Conservation (phyloP, 257 asterid species). For the Plantago major region DNA sequence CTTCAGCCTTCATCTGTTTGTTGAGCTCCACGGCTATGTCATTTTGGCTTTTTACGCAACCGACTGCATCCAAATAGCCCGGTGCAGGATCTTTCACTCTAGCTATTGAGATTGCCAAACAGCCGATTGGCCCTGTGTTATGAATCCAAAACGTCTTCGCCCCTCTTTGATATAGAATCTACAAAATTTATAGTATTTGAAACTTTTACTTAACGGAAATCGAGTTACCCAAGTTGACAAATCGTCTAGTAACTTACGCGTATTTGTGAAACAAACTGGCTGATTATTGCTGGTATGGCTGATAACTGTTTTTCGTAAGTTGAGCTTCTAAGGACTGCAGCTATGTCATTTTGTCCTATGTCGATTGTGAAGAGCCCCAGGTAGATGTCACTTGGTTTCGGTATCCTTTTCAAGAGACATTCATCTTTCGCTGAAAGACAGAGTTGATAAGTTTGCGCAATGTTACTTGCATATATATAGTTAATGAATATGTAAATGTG, state of each 20-base stretch:
- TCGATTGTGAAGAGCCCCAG: constrained; percentile 52
- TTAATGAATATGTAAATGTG: background rate
- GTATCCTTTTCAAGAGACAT: constrained; percentile 30
- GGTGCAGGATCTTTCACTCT: constrained; percentile 35
- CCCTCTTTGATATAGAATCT: constrained; percentile 52
- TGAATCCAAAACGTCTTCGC: constrained; percentile 69
- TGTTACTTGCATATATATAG: background rate
- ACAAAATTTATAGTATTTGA: background rate
- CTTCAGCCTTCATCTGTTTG: constrained; percentile 36
- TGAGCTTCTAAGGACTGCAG: constrained; percentile 26
- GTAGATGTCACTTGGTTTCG: constrained; percentile 42
- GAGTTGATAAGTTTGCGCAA: background rate
- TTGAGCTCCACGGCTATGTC: constrained; percentile 54
- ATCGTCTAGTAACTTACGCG: constrained; percentile 29
- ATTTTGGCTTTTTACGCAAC: constrained; percentile 56
- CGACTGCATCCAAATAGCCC: constrained; percentile 46
- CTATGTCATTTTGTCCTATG: constrained; percentile 67
- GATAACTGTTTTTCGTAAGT: constrained; percentile 26
- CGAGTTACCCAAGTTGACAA: background rate
- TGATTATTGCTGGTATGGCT: constrained; percentile 31
- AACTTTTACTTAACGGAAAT: background rate
- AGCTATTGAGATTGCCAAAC: constrained; percentile 33
- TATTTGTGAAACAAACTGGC: constrained; percentile 35
- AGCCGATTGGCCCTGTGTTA: constrained; percentile 77
- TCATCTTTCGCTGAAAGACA: constrained; percentile 22